phyloP scores from a whole-genome alignment of 768 basidiomycete species.

The Pulveroboletus sp. region DNA sequence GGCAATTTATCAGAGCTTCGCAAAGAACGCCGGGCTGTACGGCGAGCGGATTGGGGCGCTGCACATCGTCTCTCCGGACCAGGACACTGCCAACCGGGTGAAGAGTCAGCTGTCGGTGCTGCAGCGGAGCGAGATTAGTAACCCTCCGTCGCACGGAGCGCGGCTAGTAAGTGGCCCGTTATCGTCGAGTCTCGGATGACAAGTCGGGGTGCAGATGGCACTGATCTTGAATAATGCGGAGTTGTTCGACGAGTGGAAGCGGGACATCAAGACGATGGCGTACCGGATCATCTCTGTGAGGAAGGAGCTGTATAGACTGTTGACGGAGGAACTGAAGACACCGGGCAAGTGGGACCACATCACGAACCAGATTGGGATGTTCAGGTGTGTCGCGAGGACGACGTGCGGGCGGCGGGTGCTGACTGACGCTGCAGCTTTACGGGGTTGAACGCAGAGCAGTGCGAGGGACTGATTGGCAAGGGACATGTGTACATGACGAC shows the following conservation, averaged over 20 bases:
- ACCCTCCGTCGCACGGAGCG: slow-evolving; percentile 89
- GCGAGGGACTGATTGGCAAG: slow-evolving; percentile 60
- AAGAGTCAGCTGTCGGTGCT: slow-evolving; percentile 89
- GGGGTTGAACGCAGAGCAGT: slow-evolving; percentile 65
- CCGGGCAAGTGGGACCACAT: slow-evolving; percentile 98
- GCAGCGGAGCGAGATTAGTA: slow-evolving; percentile 92
- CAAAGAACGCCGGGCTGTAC: slow-evolving; percentile 95
- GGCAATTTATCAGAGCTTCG: slow-evolving; percentile 67
- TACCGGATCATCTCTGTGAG: slow-evolving; percentile 83
- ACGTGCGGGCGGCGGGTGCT: slow-evolving; percentile 4
- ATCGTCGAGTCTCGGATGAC: neutral
- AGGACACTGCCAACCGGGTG: slow-evolving; percentile 66
- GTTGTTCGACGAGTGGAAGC: slow-evolving; percentile 85
- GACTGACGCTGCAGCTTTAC: slow-evolving; percentile 58
- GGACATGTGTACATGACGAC: slow-evolving; percentile 81
- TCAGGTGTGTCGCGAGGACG: slow-evolving; percentile 53
- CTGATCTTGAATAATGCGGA: slow-evolving; percentile 71
- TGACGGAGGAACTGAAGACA: slow-evolving; percentile 71
- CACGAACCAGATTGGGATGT: slow-evolving; percentile 95
- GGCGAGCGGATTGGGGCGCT: slow-evolving; percentile 94
- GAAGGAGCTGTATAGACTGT: slow-evolving; percentile 62
- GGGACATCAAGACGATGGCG: slow-evolving; percentile 84
- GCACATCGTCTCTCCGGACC: slow-evolving; percentile 64
- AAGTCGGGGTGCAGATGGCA: slow-evolving; percentile 47
- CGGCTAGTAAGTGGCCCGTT: slow-evolving; percentile 55